Conservation (phyloP, 495 filamentous ascomycete species). For the Hypoxylon rickii region DNA sequence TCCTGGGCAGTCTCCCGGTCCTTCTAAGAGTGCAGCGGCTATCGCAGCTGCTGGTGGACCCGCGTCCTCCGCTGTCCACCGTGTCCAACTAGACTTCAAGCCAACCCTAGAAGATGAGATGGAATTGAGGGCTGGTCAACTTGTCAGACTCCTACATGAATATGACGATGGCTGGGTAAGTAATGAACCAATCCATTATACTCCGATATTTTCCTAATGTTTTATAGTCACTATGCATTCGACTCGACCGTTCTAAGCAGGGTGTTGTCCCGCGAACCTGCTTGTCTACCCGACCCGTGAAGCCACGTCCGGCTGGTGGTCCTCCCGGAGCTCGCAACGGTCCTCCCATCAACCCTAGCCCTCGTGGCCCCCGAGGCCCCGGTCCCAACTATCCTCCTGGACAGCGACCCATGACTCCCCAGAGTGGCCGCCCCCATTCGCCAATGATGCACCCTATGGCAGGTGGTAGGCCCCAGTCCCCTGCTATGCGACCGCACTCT, state of each 20-base stretch:
- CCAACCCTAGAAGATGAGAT: slow-evolving; percentile 93
- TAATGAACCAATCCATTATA: slow-evolving; percentile 16
- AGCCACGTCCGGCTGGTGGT: slow-evolving; percentile 68
- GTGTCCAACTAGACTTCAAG: slow-evolving; percentile 93
- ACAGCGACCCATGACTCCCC: slow-evolving; percentile 51
- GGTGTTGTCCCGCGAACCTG: slow-evolving; percentile 94
- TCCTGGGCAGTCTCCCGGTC: slow-evolving; percentile 51
- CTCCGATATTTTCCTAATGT: slow-evolving; percentile 43
- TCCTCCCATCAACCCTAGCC: slow-evolving; percentile 43
- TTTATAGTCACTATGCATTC: slow-evolving; percentile 81
- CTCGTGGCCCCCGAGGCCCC: slow-evolving; percentile 51
- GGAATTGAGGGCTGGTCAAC: slow-evolving; percentile 72
- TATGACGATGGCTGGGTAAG: slow-evolving; percentile 99
- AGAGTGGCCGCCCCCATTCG: slow-evolving; percentile 49
- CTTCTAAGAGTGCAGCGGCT: slow-evolving; percentile 51
- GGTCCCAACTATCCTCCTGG: slow-evolving; percentile 52
- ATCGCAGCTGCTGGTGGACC: slow-evolving; percentile 62
- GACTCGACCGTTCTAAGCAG: slow-evolving; percentile 86
- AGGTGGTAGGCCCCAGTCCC: slow-evolving; percentile 43
- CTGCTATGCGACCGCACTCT: slow-evolving; percentile 44
- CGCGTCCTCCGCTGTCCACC: slow-evolving; percentile 68
- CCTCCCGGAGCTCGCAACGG: slow-evolving; percentile 45
- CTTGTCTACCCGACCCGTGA: slow-evolving; percentile 88
- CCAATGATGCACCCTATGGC: slow-evolving; percentile 45
- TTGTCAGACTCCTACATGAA: slow-evolving; percentile 88